These are phyloP conservation scores for Heliamphora exappendiculata DNA, from an alignment of 148 eudicot species.

Conservation along the genomic window DNA sequence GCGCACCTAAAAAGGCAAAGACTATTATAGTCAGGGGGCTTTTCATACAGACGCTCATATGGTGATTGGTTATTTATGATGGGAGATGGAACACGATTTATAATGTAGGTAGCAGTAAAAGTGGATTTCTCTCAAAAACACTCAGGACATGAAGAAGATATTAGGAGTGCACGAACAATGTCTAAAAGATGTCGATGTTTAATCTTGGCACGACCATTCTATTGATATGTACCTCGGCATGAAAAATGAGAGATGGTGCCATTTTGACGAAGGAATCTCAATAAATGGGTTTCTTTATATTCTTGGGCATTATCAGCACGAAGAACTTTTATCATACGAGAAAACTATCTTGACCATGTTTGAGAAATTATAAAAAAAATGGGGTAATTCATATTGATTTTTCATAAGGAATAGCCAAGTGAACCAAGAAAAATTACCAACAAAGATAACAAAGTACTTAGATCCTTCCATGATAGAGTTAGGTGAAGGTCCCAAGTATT, in stretches of 20 bases:
- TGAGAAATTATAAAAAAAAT: neutral
- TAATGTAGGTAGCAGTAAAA: neutral
- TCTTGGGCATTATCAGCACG: neutral
- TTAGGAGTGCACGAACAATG: neutral
- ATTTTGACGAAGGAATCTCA: neutral
- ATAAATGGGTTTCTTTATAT: neutral
- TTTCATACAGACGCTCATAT: neutral
- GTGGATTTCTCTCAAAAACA: neutral
- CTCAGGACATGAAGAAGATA: neutral
- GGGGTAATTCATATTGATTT: neutral
- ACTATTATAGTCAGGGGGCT: neutral
- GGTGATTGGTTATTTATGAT: conserved; percentile 1
- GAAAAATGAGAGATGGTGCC: neutral
- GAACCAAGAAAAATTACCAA: neutral
- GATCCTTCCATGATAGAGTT: neutral
- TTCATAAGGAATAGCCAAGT: neutral
- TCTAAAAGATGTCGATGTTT: neutral
- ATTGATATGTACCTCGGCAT: neutral
- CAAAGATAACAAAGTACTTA: neutral
- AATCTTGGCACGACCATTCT: neutral
- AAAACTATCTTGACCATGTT: neutral
- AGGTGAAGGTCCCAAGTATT: neutral
- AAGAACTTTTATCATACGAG: neutral
- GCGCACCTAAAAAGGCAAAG: neutral
- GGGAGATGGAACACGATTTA: neutral